Base-by-base conservation (phyloP, 768 basidiomycete species). In the Lactarius trivialis region DNA sequence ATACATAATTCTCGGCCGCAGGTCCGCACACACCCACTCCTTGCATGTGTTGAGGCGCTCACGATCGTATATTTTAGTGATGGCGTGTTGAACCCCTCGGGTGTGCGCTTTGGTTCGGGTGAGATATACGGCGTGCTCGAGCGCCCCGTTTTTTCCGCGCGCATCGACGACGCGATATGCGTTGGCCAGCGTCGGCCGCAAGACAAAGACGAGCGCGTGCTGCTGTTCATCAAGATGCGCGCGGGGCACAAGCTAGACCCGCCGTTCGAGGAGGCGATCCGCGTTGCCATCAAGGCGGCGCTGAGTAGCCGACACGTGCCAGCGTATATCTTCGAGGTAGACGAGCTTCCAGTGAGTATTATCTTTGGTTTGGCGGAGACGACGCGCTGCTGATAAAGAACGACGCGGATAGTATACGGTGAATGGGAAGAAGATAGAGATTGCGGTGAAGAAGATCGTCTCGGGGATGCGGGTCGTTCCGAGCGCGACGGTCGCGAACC, bases 291-390 rank as follows among this genome's bases (percentile, higher is more conserved):
- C 58, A 75, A 82, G 56, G 73, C 72, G 36, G 78, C 79, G 12
- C 75, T 90, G 59, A 91, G 87, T 65, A 79, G 84, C 14, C 78
- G 90, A 57, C 91, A 92, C 68, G 90, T 92, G 28, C 90, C 90
- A 7, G 76, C 82, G 8, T 82, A 81, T 65, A 80, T 89, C 41
- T 85, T 87, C 54, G 81, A 82, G 63, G 76, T 85, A 37, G 70
- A 78, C 32, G 85, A 86, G 56, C 87, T 90, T 58, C 88, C 88
- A 43, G 88, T 89, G 55, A 56, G 87, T 78, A 12, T 5, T 36
- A n/a, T n/a, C n/a, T 51, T 52, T 56, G 49, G 14, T 19, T 52
- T 30, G n/a, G 32, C 43, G 8, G 37, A 4, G 14, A n/a, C n/a
- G n/a, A n/a, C n/a, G 14, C 7, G 17, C 26, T 56, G 60, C 7